Base-by-base conservation (phyloP, 2,329 filamentous ascomycete genomes). In the Aspergillus pseudoglaucus region DNA sequence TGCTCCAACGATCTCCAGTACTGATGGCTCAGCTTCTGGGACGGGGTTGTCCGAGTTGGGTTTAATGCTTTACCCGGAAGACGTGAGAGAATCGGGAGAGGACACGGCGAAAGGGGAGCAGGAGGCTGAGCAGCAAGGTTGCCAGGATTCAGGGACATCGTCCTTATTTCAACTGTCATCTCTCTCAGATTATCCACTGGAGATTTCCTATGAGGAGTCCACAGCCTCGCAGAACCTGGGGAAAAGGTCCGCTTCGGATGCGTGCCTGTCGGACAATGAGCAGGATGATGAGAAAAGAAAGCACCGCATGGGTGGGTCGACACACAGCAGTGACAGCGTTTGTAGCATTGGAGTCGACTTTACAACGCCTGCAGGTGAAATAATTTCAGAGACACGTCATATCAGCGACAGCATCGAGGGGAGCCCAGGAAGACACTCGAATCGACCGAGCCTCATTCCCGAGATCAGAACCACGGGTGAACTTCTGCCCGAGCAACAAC, bases 181-280 rank as follows among this genome's bases (percentile, higher is more conserved):
- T 30, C 25, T 30, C 10, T 12, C 4, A 12, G 25, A 12, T 2
- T 12, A 30, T 10, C 25, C 9, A 4, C 25, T 10, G 10, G 10
- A 12, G 9, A 4, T 30, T 10, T 10, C 25, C 25, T 27, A 27
- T 27, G 25, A 27, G 3, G 25, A 30, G 9, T 5, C 9, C 25
- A 30, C 10, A 1, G 10, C 12, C 25, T 30, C 48, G 7, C 33
- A 38, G 8, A 58, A 48, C 20, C 49, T 55, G 14, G 54, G 55
- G 17, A 66, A 66, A 48, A 56, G 62, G 47, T 60, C 48, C 18
- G 61, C 63, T 8, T 51, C 50, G 23, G 55, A 57, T 25, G 62
- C 63, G 8, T 62, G 59, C 12, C 44, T 66, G 2, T 53, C 61
- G 6, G 61, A 64, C 45, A 59, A 54, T 8, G 55, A 44, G 23